These are phyloP conservation scores for Paraphaeosphaeria sporulosa DNA, from an alignment of 2,329 filamentous ascomycete species.

Conservation along the genomic window DNA sequence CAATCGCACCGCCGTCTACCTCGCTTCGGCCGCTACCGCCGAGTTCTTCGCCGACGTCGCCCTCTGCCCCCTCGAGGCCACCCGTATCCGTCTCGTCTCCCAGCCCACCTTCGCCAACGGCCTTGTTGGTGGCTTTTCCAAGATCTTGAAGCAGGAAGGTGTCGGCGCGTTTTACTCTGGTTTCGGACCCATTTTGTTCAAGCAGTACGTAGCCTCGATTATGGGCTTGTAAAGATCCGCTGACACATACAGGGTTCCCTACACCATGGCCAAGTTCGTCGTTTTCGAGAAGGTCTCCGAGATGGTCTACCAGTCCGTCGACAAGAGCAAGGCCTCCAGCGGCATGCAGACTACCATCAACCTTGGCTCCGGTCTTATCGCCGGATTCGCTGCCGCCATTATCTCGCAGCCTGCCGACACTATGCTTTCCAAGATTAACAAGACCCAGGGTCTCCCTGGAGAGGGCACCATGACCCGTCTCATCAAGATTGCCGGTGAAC, in stretches of 20 bases:
- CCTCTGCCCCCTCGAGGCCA: conserved; percentile 90
- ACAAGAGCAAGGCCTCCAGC: conserved; percentile 74
- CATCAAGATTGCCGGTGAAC: conserved; percentile 88
- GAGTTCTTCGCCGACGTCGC: conserved; percentile 79
- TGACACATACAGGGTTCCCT: conserved; percentile 71
- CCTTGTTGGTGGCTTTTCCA: conserved; percentile 78
- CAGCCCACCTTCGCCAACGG: conserved; percentile 85
- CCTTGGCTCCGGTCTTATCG: conserved; percentile 83
- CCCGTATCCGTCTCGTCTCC: conserved; percentile 91
- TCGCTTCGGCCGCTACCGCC: conserved; percentile 68
- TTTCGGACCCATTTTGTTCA: conserved; percentile 69
- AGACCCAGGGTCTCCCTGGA: conserved; percentile 86
- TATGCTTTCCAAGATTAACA: conserved; percentile 97
- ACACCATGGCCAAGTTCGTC: conserved; percentile 96
- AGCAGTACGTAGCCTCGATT: conserved; percentile 43
- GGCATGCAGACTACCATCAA: conserved; percentile 80
- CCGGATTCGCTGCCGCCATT: conserved; percentile 85
- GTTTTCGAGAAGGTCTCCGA: conserved; percentile 90
- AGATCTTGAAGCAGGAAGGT: conserved; percentile 85
- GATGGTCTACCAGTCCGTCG: conserved; percentile 70
- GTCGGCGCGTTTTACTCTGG: conserved; percentile 87
- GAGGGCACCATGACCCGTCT: conserved; percentile 82
- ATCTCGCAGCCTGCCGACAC: conserved; percentile 92
- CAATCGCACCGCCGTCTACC: conserved; percentile 84
- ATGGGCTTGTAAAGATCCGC: background rate